Percentiles rank a stretch among this genome's conserved stretches.
Conservation (phyloP, 768 basidiomycete genomes). For the Tylopilus rubrobrunneus region DNA sequence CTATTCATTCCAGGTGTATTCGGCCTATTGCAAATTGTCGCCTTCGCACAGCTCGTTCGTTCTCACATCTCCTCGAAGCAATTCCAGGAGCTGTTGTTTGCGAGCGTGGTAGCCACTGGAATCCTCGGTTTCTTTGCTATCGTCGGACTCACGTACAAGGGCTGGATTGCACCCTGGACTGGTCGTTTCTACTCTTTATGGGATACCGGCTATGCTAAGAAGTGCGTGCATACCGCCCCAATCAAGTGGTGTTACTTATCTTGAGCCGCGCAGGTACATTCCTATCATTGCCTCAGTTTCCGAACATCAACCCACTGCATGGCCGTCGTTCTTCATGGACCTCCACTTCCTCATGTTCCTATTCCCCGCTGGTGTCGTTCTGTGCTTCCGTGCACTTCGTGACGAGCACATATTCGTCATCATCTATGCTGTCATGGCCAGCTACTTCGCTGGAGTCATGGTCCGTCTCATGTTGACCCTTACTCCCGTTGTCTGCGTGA, state of each 20-base stretch:
- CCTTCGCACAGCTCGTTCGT: slow-evolving; percentile 86
- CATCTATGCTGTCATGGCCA: slow-evolving; percentile 92
- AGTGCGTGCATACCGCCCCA: slow-evolving; percentile 45
- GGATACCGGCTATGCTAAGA: slow-evolving; percentile 99
- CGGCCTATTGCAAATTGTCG: slow-evolving; percentile 92
- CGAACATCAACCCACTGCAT: slow-evolving; percentile 98
- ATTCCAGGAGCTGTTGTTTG: slow-evolving; percentile 78
- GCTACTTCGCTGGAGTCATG: slow-evolving; percentile 99
- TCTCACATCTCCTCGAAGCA: slow-evolving; percentile 89
- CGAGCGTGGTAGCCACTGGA: slow-evolving; percentile 65
- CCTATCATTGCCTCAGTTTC: slow-evolving; percentile 99
- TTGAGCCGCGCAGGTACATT: slow-evolving; percentile 59
- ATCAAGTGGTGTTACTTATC: background rate
- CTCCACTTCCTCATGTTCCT: slow-evolving; percentile 96
- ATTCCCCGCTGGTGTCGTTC: slow-evolving; percentile 93
- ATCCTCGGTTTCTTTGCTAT: slow-evolving; percentile 70
- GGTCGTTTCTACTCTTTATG: slow-evolving; percentile 98
- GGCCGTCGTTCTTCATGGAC: slow-evolving; percentile 99
- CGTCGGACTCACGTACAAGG: slow-evolving; percentile 81
- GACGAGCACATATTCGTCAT: slow-evolving; percentile 99
- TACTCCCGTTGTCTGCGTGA: slow-evolving; percentile 93
- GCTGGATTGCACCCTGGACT: slow-evolving; percentile 99
- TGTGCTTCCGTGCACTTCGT: slow-evolving; percentile 91
- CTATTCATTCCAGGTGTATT: slow-evolving; percentile 68
- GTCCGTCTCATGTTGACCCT: slow-evolving; percentile 97